phyloP scores from a whole-genome alignment of 768 basidiomycete species.

The Terana coerulea region DNA sequence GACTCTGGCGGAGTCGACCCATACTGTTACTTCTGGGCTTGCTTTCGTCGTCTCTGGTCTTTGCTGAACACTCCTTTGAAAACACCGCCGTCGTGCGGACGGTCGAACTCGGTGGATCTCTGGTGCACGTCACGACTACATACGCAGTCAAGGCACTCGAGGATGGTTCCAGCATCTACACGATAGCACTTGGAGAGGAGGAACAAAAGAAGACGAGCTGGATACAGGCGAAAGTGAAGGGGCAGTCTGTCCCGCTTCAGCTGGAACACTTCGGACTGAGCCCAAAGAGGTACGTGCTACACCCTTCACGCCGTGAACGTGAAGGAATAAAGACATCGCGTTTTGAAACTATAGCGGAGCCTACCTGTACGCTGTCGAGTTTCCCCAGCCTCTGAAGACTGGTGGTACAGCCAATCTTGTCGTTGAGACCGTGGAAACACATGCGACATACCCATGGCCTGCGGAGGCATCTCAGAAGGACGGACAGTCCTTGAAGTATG shows the following conservation, averaged over 20 bases:
- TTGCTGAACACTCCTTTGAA: slow-evolving; percentile 62
- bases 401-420: slow-evolving; percentile 72
- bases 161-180: slow-evolving; percentile 58
- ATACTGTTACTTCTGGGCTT: slow-evolving; percentile 42
- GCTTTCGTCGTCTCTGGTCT: slow-evolving; percentile 36
- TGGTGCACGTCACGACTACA: slow-evolving; percentile 86
- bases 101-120: slow-evolving; percentile 84
- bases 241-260: slow-evolving; percentile 49
- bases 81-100: slow-evolving; percentile 88
- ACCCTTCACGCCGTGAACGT: not conserved
- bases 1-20: slow-evolving; percentile 42
- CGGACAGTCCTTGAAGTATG: slow-evolving; percentile 75
- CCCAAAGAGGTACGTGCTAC: slow-evolving; percentile 45
- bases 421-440: slow-evolving; percentile 74
- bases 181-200: slow-evolving; percentile 57
- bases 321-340: not conserved
- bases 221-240: slow-evolving; percentile 80
- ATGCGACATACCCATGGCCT: slow-evolving; percentile 77
- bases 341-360: slow-evolving; percentile 28
- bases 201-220: slow-evolving; percentile 70
- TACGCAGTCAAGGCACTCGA: slow-evolving; percentile 77
- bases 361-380: slow-evolving; percentile 55
- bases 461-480: slow-evolving; percentile 68
- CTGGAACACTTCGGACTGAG: slow-evolving; percentile 47
- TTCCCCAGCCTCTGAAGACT: slow-evolving; percentile 56